phyloP scores from a whole-genome alignment of 805 yeast species.

The Pichia pseudocactophila region DNA sequence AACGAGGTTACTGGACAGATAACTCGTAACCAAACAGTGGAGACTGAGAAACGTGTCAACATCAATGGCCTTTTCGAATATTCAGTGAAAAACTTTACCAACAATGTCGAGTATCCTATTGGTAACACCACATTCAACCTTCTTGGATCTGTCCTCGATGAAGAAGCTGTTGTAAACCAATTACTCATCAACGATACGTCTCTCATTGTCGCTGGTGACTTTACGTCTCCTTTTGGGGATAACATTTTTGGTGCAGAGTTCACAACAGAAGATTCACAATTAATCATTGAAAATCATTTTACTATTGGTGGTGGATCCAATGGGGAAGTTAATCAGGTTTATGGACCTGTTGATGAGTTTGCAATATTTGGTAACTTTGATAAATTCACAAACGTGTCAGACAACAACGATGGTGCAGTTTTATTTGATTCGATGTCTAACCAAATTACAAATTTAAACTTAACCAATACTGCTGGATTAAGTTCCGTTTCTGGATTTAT shows the following conservation, averaged over 20 bases:
- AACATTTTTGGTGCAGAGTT: constrained; percentile 30
- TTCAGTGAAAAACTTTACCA: constrained; percentile 52
- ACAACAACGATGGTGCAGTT: constrained; percentile 24
- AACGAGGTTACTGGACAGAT: constrained; percentile 6
- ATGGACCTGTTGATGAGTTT: constrained; percentile 28
- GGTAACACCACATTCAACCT: constrained; percentile 42
- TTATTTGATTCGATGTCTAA: constrained; percentile 24
- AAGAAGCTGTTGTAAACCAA: constrained; percentile 33
- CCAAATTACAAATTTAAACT: constrained; percentile 32
- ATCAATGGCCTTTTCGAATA: constrained; percentile 82
- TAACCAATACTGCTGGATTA: constrained; percentile 17
- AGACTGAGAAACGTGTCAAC: neutral
- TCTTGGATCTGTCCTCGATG: constrained; percentile 30
- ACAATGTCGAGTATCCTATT: constrained; percentile 23
- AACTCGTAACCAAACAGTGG: neutral
- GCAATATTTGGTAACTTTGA: constrained; percentile 34
- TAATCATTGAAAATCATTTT: constrained; percentile 5
- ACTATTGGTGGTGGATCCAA: constrained; percentile 30
- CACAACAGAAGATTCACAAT: constrained; percentile 13
- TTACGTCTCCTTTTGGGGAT: constrained; percentile 29
- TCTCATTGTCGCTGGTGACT: constrained; percentile 43
- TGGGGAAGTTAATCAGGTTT: constrained; percentile 17
- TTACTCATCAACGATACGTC: constrained; percentile 26
- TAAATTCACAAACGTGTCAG: constrained; percentile 25
- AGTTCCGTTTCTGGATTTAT: constrained; percentile 19